phyloP scores from a whole-genome alignment of 2,329 filamentous ascomycete species.

The Colletotrichum filicis region DNA sequence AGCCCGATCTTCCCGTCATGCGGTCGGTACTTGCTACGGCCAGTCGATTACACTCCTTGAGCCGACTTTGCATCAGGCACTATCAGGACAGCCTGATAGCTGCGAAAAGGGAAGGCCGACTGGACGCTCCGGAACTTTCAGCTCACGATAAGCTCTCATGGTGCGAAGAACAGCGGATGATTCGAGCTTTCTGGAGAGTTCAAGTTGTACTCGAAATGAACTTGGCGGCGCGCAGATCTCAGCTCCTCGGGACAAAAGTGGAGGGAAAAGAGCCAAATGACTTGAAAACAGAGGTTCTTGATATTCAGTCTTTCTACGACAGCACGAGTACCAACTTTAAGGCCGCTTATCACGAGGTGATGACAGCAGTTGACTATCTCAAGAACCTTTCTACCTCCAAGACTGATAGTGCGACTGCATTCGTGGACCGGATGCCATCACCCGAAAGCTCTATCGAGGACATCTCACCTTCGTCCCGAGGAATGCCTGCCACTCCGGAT shows the following conservation, averaged over 20 bases:
- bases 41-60: not conserved
- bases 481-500: not conserved
- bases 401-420: too few species aligned
- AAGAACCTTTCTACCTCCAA: not conserved
- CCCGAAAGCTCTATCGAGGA: not conserved
- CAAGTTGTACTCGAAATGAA: slow-evolving; percentile 20
- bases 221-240: not conserved
- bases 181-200: slow-evolving; percentile 26
- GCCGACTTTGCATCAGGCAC: slow-evolving; percentile 2
- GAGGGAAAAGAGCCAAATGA: too few species aligned
- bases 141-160: not conserved
- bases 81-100: not conserved
- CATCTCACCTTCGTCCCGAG: not conserved
- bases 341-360: slow-evolving; percentile 23
- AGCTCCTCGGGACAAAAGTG: not conserved
- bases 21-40: not conserved
- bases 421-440: not conserved
- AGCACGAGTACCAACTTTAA: slow-evolving; percentile 25
- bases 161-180: slow-evolving; percentile 23
- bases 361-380: slow-evolving; percentile 20
- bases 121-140: not conserved
- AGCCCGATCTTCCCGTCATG: not conserved
- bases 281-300: not conserved
- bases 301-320: slow-evolving; percentile 16
- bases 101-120: not conserved